phyloP scores from a whole-genome alignment of 2,329 filamentous ascomycete genomes.

The Lachnum nothofagi region DNA sequence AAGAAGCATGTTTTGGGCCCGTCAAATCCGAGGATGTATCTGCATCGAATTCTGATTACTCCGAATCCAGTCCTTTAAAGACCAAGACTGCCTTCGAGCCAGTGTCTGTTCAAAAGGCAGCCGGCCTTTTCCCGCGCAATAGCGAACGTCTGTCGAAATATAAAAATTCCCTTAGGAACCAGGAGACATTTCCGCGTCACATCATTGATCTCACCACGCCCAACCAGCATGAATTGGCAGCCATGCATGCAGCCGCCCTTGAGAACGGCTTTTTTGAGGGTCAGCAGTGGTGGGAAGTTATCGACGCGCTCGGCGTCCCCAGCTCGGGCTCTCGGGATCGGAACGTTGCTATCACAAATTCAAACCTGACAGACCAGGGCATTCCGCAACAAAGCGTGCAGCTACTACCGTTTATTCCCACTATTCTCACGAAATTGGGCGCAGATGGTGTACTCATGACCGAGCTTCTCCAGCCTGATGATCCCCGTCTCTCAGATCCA shows the following conservation, averaged over 20 bases:
- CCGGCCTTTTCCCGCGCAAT: slow-evolving; percentile 52
- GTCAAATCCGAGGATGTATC: too few species aligned
- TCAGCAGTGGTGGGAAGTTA: slow-evolving; percentile 69
- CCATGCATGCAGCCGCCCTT: slow-evolving; percentile 71
- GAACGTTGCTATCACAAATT: slow-evolving; percentile 63
- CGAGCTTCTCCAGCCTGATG: slow-evolving; percentile 60
- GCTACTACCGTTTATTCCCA: slow-evolving; percentile 82
- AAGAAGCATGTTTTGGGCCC: too few species aligned
- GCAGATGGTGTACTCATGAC: slow-evolving; percentile 58
- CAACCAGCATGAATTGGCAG: slow-evolving; percentile 73
- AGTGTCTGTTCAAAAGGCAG: slow-evolving; percentile 75
- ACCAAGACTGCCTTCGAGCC: slow-evolving; percentile 77
- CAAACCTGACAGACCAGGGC: slow-evolving; percentile 67
- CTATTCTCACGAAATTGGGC: slow-evolving; percentile 79
- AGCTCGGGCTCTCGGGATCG: slow-evolving; percentile 64
- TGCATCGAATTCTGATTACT: too few species aligned
- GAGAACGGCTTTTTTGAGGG: slow-evolving; percentile 63
- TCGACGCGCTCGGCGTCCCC: slow-evolving; percentile 73
- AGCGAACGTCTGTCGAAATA: slow-evolving; percentile 14
- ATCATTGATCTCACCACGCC: slow-evolving; percentile 73
- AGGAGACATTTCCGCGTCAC: slow-evolving; percentile 52
- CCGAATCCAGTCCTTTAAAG: too few species aligned
- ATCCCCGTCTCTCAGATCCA: slow-evolving; percentile 59
- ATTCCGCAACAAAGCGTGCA: slow-evolving; percentile 79
- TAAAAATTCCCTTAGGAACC: too few species aligned